Evolutionary conservation across 1,284 basidiomycete species (phyloP).

Genomic region (Cystobasidium sp.): DNA sequence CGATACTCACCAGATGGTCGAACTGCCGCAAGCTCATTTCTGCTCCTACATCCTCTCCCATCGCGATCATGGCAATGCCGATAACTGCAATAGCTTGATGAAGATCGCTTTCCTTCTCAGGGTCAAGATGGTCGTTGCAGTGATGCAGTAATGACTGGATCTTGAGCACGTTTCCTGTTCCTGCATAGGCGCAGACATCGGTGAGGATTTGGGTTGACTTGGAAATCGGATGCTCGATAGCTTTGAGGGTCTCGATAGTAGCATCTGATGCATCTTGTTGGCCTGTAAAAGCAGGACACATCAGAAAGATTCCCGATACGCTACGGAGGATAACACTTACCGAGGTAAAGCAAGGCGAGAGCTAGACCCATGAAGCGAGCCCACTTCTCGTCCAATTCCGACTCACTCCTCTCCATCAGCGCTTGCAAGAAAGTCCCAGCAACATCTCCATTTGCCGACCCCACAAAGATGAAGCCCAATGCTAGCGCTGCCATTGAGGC

Average conservation of each 20-base stretch:
- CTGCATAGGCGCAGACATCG: slow-evolving; percentile 92
- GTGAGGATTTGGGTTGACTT: slow-evolving; percentile 91
- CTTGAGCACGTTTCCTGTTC: slow-evolving; percentile 93
- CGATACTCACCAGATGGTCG: slow-evolving; percentile 77
- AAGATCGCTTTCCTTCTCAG: slow-evolving; percentile 70
- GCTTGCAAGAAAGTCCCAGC: slow-evolving; percentile 87
- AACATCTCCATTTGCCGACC: slow-evolving; percentile 92
- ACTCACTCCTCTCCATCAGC: slow-evolving; percentile 81
- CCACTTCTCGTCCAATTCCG: slow-evolving; percentile 87
- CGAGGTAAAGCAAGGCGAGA: slow-evolving; percentile 87
- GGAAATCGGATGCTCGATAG: slow-evolving; percentile 89
- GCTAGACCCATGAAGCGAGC: slow-evolving; percentile 87
- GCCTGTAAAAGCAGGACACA: slow-evolving; percentile 60
- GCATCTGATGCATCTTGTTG: slow-evolving; percentile 91
- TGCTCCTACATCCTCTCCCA: slow-evolving; percentile 97
- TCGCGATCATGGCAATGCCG: slow-evolving; percentile 90
- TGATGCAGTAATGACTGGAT: slow-evolving; percentile 91
- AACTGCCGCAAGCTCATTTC: slow-evolving; percentile 96
- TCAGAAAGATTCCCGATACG: neutral
- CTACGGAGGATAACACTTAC: slow-evolving; percentile 60
- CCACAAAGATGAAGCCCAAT: slow-evolving; percentile 93
- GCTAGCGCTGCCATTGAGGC: slow-evolving; percentile 83
- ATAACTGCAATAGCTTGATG: slow-evolving; percentile 94
- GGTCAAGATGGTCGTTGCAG: slow-evolving; percentile 85
- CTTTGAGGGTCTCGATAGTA: slow-evolving; percentile 92